Evolutionary conservation across 306 rosid species (phyloP).

Genomic region (Carpinus fangiana): DNA sequence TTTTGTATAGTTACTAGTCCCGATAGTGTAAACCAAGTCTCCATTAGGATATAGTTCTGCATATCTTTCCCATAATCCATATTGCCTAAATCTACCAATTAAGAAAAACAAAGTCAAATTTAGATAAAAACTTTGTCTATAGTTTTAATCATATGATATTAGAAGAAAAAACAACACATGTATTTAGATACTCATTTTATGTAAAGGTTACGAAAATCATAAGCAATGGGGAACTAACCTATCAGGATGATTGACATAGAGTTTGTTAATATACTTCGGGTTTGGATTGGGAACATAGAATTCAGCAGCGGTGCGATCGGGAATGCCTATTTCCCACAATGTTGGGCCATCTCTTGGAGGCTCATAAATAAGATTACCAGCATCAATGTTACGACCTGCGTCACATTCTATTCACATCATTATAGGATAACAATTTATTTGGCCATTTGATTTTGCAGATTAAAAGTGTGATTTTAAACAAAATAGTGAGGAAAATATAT

Average conservation of each 20-base stretch:
- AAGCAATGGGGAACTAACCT: conserved; percentile 43
- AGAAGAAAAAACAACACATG: no score
- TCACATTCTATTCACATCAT: conserved; percentile 22
- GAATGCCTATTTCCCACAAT: conserved; percentile 91
- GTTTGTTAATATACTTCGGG: conserved; percentile 68
- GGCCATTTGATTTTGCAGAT: no score
- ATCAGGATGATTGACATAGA: conserved; percentile 77
- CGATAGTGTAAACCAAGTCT: conserved; percentile 72
- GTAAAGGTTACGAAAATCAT: not conserved
- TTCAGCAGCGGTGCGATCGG: conserved; percentile 84
- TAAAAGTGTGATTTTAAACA: no score
- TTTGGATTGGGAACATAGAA: conserved; percentile 82
- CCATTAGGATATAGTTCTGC: conserved; percentile 71
- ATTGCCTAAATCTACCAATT: conserved; percentile 72
- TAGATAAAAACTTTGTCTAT: no score
- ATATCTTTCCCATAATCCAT: conserved; percentile 93
- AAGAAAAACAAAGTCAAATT: not conserved
- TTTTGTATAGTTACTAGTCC: conserved; percentile 61
- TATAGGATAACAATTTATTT: no score
- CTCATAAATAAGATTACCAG: conserved; percentile 63
- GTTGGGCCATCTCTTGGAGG: conserved; percentile 90
- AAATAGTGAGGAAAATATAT: no score
- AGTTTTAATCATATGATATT: no score
- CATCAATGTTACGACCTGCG: conserved; percentile 50
- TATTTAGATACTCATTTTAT: no score